These are phyloP conservation scores for Camptophora hylomeconis DNA, from an alignment of 2,329 filamentous ascomycete genomes.

Conservation along the genomic window DNA sequence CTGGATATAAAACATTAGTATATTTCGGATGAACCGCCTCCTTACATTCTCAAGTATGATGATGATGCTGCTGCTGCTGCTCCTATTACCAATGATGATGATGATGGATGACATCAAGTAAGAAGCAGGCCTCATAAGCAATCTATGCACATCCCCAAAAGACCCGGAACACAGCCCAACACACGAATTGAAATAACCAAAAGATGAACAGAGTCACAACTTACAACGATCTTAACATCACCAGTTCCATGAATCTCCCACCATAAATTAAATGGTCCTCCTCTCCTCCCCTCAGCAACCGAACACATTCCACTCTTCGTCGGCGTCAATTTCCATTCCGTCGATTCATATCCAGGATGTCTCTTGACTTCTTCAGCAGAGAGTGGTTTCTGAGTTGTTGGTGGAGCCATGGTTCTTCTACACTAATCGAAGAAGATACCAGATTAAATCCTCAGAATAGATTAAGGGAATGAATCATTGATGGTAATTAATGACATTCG, in stretches of 20 bases:
- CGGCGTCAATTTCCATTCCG: conserved; percentile 43
- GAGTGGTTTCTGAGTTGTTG: conserved; percentile 17
- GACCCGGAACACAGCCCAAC: too few relatives aligned
- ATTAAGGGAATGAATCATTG: too few relatives aligned
- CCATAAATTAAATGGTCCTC: conserved; percentile 61
- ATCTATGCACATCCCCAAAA: too few relatives aligned
- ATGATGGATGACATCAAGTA: neutral
- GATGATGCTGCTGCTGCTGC: conserved; percentile 2
- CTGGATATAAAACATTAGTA: conserved; percentile 29
- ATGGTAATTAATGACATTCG: too few relatives aligned
- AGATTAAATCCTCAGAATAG: too few relatives aligned
- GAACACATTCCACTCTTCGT: conserved; percentile 45
- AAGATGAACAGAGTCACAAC: conserved; percentile 22
- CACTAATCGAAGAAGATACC: too few relatives aligned
- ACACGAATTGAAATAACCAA: conserved; percentile 1
- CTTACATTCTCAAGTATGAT: conserved; percentile 1
- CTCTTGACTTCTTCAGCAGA: conserved; percentile 21
- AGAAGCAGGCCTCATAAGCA: neutral
- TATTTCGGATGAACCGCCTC: too few relatives aligned
- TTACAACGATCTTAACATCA: conserved; percentile 57
- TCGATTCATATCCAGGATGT: conserved; percentile 21
- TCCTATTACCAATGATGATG: conserved; percentile 3
- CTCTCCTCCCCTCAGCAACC: conserved; percentile 52
- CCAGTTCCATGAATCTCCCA: conserved; percentile 74
- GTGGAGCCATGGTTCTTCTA: conserved; percentile 2